Evolutionary conservation across 2,329 filamentous ascomycete species (phyloP).

Genomic region (Ophiostoma sp.): DNA sequence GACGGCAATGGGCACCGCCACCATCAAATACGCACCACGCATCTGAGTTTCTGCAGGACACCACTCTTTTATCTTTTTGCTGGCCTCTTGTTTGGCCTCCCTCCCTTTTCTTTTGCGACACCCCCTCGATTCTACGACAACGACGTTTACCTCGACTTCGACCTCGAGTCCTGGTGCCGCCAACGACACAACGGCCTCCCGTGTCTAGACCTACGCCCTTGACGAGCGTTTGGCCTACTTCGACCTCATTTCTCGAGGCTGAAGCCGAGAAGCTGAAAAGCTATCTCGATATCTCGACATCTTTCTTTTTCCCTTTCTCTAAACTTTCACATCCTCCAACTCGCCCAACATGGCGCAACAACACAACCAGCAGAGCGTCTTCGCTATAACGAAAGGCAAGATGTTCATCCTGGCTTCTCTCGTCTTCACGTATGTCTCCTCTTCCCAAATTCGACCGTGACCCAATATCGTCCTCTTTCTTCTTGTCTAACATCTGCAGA

Average conservation of each 20-base stretch:
- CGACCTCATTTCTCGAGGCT: background rate
- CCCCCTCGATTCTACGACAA: background rate
- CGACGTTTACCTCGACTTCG: background rate
- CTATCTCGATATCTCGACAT: background rate
- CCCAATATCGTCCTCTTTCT: too few relatives aligned
- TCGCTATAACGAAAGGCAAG: slow-evolving; percentile 41
- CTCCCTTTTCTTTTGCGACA: background rate
- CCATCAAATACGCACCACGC: background rate
- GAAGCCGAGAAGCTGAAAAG: background rate
- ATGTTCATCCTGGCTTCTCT: slow-evolving; percentile 41
- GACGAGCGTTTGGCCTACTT: background rate
- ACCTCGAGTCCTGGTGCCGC: background rate
- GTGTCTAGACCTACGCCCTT: background rate
- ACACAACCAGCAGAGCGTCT: slow-evolving; percentile 31
- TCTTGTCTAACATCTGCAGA: slow-evolving; percentile 36
- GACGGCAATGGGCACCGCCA: slow-evolving; percentile 20
- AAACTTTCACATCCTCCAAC: background rate
- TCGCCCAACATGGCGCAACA: slow-evolving; percentile 26
- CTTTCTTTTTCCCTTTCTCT: background rate
- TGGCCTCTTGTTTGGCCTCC: background rate
- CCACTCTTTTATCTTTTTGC: background rate
- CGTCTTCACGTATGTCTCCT: slow-evolving; percentile 41
- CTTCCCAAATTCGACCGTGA: background rate
- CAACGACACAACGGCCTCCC: background rate
- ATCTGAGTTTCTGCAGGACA: background rate